Evolutionary conservation across 176 grass and related monocot species (phyloP).

Genomic region (Oryza australiensis): DNA sequence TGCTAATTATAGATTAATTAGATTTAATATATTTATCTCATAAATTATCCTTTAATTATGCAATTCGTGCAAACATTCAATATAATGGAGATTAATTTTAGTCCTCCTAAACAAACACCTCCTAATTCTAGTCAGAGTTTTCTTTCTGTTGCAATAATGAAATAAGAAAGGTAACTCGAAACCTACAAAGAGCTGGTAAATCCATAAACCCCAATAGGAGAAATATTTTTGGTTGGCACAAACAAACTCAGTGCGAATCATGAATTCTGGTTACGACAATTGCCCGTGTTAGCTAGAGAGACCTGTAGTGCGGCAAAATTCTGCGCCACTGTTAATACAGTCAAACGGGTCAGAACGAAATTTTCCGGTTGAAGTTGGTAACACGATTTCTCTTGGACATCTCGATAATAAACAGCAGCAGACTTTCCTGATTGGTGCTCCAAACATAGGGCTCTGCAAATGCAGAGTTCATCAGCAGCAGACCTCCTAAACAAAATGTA

Average conservation of each 20-base stretch:
- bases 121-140: neutral
- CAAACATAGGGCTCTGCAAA: neutral
- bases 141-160: neutral
- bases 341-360: neutral
- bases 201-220: neutral
- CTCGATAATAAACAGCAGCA: neutral
- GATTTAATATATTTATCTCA: too few relatives aligned
- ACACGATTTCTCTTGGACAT: neutral
- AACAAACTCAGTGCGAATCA: neutral
- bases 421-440: neutral
- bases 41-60: too few relatives aligned
- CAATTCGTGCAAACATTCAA: too few relatives aligned
- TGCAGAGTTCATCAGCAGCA: neutral
- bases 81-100: too few relatives aligned
- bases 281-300: neutral
- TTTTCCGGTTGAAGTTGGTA: neutral
- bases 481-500: neutral
- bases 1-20: too few relatives aligned
- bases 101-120: too few relatives aligned
- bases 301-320: neutral
- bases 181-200: neutral
- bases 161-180: neutral
- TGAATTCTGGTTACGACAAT: neutral
- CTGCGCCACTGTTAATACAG: neutral
- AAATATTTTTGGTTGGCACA: neutral